phyloP scores from a whole-genome alignment of 495 filamentous ascomycete genomes.

The Talaromyces thailandensis region DNA sequence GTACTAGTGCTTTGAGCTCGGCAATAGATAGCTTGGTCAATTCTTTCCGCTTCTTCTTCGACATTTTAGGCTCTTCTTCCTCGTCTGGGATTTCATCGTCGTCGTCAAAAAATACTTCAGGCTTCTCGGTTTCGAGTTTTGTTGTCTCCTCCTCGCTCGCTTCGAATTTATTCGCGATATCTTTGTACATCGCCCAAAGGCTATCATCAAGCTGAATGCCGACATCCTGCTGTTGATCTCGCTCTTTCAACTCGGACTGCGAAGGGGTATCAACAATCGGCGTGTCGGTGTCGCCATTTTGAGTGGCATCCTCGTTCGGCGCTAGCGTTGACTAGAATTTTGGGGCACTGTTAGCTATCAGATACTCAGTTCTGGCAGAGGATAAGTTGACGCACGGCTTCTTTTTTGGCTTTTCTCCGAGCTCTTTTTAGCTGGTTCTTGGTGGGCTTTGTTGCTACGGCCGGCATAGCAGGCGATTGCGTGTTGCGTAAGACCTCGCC shows the following conservation, averaged over 20 bases:
- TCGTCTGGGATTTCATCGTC: constrained; percentile 87
- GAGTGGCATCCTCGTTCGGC: constrained; percentile 8
- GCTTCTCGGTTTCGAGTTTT: constrained; percentile 67
- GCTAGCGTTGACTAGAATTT: constrained; percentile 16
- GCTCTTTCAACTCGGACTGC: constrained; percentile 1
- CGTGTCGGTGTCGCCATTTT: neutral
- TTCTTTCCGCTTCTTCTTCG: constrained; percentile 89
- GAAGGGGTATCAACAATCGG: neutral
- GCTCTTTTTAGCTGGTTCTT: constrained; percentile 82
- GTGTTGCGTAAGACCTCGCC: no score
- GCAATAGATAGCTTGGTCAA: constrained; percentile 88
- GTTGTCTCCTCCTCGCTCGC: constrained; percentile 46
- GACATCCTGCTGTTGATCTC: constrained; percentile 9
- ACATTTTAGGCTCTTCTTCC: constrained; percentile 67
- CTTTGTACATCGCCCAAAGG: constrained; percentile 72
- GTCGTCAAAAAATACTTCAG: constrained; percentile 76
- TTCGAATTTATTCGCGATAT: constrained; percentile 66
- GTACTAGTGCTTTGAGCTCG: constrained; percentile 85
- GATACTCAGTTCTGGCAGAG: constrained; percentile 16
- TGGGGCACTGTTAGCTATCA: constrained; percentile 11
- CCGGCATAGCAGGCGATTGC: constrained; percentile 13
- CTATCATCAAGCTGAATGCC: constrained; percentile 20
- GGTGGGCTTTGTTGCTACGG: constrained; percentile 49
- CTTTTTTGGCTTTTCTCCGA: constrained; percentile 81
- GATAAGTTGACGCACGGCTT: constrained; percentile 28